A percentile compares a stretch with the other conserved stretches of the same genome.
phyloP scores from a whole-genome alignment of 2,329 filamentous ascomycete species.

The Parastagonospora avenae region DNA sequence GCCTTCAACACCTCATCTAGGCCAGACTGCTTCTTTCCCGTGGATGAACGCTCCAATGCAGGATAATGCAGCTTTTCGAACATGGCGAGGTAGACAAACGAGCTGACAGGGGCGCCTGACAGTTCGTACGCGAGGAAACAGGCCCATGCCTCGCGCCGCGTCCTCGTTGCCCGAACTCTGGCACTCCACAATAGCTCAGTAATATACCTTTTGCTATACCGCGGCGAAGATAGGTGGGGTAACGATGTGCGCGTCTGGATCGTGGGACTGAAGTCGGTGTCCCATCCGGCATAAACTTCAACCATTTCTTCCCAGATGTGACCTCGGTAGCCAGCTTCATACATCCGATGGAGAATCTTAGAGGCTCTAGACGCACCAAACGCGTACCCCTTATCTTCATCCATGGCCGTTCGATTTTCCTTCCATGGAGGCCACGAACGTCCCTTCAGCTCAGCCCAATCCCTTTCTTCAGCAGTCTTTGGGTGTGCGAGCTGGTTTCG shows the following conservation, averaged over 20 bases:
- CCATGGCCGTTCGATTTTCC: slow-evolving; percentile 64
- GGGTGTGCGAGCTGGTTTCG: slow-evolving; percentile 62
- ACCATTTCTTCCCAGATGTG: slow-evolving; percentile 60
- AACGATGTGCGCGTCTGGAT: slow-evolving; percentile 62
- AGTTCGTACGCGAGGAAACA: slow-evolving; percentile 64
- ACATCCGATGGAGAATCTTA: slow-evolving; percentile 61
- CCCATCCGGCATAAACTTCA: slow-evolving; percentile 64
- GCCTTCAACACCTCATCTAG: not conserved
- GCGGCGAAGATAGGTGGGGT: slow-evolving; percentile 16
- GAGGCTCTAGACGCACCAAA: slow-evolving; percentile 63
- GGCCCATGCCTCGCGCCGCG: slow-evolving; percentile 68
- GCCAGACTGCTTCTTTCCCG: slow-evolving; percentile 7
- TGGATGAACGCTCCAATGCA: slow-evolving; percentile 10
- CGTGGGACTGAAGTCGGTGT: slow-evolving; percentile 66
- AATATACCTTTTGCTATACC: slow-evolving; percentile 3
- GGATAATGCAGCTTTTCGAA: slow-evolving; percentile 59
- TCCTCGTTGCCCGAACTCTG: slow-evolving; percentile 64
- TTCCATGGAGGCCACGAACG: slow-evolving; percentile 71
- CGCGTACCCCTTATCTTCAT: slow-evolving; percentile 61
- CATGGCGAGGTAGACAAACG: slow-evolving; percentile 61
- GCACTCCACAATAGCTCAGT: slow-evolving; percentile 58
- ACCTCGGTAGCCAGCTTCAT: slow-evolving; percentile 62
- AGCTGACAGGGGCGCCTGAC: slow-evolving; percentile 41
- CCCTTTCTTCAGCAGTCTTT: slow-evolving; percentile 61
- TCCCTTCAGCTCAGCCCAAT: slow-evolving; percentile 65